Evolutionary conservation across 352 stramenopile genomes (phyloP), one percentile per base, ranked within the genome.

Genomic region (Globisporangium alternatum): DNA sequence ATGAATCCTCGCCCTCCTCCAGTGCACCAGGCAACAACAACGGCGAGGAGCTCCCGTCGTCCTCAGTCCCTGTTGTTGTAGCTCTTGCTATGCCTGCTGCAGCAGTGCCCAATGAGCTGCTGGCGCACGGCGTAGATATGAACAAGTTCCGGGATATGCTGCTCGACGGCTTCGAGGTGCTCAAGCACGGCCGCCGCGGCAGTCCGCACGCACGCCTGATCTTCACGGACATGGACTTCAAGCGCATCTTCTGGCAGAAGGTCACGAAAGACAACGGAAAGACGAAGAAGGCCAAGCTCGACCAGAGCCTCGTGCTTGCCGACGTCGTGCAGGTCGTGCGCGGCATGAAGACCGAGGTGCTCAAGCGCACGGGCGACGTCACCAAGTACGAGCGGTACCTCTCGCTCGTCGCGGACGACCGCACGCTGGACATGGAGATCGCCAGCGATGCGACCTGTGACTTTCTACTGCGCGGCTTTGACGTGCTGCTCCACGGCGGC

Each of bases 171-270:
- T 91, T 92, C 57, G 80, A 91, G 12, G 80, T 86, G 25, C 70
- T 89, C 44, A 92, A 92, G 60, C 83, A 92, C 43, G 83, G 83
- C 7, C 81, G 83, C 22, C 77, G 83, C 4, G 83, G 83, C 43
- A 81, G 75, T 31, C 81, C 84, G 7, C 84, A 93, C 61, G 68
- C 74, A 25, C 81, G 84, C 28, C 75, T 83, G 30, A 75, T 91
- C 22, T 93, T 89, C 67, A 80, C 78, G 3, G 84, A 93, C 56
- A 68, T 93, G 62, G 78, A 85, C 53, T 80, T 91, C 53, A 91
- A 91, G 60, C 80, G 84, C 51, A 75, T 91, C 28, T 93, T 93
- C 64, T 93, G 84, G 84, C 81, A 90, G 66, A 93, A 93, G 49
- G 73, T 83, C 5, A 69, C 68, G 55, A 78, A 86, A 54, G 77